phyloP scores from a whole-genome alignment of 768 basidiomycete species.

The Gautieria morchelliformis region DNA sequence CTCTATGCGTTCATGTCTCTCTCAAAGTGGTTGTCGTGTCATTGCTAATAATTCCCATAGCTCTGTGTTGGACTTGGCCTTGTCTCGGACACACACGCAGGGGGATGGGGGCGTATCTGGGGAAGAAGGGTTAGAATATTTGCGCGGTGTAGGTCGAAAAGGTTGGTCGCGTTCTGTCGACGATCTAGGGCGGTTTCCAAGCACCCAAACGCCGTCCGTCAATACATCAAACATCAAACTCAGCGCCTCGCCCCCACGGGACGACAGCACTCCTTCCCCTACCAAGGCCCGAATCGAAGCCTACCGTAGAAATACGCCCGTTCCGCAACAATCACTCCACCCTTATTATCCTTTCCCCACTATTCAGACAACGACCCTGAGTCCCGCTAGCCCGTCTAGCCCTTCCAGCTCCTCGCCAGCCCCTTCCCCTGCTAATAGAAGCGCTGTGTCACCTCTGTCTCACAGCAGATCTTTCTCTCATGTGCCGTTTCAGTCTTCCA shows the following conservation, averaged over 20 bases:
- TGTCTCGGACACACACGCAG: constrained; percentile 31
- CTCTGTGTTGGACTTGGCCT: constrained; percentile 56
- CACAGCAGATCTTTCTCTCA: constrained; percentile 39
- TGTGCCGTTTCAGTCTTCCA: constrained; percentile 27
- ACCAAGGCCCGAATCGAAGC: constrained; percentile 37
- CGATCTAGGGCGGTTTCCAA: constrained; percentile 35
- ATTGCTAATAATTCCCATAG: constrained; percentile 24
- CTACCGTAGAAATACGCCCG: constrained; percentile 56
- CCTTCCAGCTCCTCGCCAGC: constrained; percentile 20
- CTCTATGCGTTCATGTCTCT: neutral
- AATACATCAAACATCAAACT: neutral
- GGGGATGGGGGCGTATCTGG: constrained; percentile 22
- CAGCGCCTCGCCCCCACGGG: neutral
- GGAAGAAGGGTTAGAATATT: constrained; percentile 46
- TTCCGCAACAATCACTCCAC: constrained; percentile 21
- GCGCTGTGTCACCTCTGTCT: constrained; percentile 24
- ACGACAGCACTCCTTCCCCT: neutral
- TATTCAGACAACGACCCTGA: constrained; percentile 24
- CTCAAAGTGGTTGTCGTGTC: neutral
- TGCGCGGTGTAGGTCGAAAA: constrained; percentile 58
- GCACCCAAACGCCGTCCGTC: neutral
- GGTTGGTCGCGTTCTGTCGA: constrained; percentile 76
- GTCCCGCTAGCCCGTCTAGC: constrained; percentile 18
- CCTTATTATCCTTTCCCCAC: constrained; percentile 25
- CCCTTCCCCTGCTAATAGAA: constrained; percentile 10